Evolutionary conservation across 768 basidiomycete species (phyloP), one percentile per base, ranked within the genome.

Genomic region (Psilocybe azurescens): DNA sequence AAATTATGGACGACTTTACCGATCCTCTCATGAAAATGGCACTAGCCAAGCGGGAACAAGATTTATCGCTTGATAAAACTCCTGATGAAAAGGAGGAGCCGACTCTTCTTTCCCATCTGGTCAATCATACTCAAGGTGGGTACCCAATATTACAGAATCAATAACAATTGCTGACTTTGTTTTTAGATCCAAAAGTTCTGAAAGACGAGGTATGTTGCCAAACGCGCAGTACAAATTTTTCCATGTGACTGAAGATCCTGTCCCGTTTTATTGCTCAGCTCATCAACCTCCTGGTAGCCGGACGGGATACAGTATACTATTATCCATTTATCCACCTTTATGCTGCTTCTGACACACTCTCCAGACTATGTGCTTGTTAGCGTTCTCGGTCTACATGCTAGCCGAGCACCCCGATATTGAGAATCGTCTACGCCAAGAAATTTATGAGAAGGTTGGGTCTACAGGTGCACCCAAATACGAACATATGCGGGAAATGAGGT

Each of bases 1-100:
- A 72, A 28, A 73, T 82, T n/a, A 79, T 88, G 33, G 73, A 82
- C 53, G 70, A 65, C 2, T 85, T 85, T 67, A 76, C 87, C 18
- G 77, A 82, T 51, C 85, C 85, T 5, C 77, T 89, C 49, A 56
- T 88, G 62, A 60, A 70, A 49, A 76, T 79, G 29, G 85, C 81
- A 5, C 44, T 87, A 30, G 65, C 68, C 65, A 79, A 74, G 68
- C 47, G 79, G 72, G 67, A 75, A 54, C 54, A 59, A 46, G 78
- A 81, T 29, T 74, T 75, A 2, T 53, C 18, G 8, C 61, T 55
- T 18, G 62, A 54, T 24, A 61, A 51, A 24, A 74, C 78, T 2
- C 6, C 8, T 24, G 30, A 10, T 20, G 68, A 64, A 53, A 32
- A 56, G 39, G 39, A 56, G 10, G 28, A 41, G 16, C 30, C 29